phyloP scores from a whole-genome alignment of 176 grass and related monocot genomes.

The Aegilops bicornis region DNA sequence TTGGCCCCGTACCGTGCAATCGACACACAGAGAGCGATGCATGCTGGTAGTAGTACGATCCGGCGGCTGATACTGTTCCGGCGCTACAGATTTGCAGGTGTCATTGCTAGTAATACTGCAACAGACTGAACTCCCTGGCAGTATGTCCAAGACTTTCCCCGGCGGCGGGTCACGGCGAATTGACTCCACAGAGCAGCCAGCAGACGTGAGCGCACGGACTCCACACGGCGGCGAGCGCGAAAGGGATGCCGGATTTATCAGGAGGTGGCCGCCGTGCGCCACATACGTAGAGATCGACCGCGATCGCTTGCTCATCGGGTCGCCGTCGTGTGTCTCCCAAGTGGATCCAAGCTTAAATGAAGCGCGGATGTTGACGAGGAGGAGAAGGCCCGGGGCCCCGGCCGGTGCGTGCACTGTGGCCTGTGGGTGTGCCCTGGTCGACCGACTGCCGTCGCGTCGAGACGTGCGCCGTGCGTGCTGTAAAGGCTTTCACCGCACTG shows the following conservation, averaged over 20 bases:
- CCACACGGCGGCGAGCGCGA: neutral
- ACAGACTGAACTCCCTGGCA: neutral
- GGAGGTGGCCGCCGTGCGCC: neutral
- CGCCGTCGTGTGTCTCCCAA: neutral
- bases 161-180: slow-evolving; percentile 13
- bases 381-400: too few relatives aligned
- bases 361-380: neutral
- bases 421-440: neutral
- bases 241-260: neutral
- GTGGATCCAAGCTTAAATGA: neutral
- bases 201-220: slow-evolving; percentile 13
- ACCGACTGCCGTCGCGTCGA: neutral
- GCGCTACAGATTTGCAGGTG: neutral
- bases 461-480: slow-evolving; percentile 1
- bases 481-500: slow-evolving; percentile 31
- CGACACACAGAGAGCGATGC: neutral
- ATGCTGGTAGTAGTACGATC: neutral
- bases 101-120: neutral
- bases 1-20: neutral
- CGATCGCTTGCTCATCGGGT: neutral
- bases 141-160: neutral
- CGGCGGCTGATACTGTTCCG: neutral
- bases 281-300: neutral
- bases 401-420: too few relatives aligned
- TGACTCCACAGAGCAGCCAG: slow-evolving; percentile 11